Percentiles rank a stretch among this genome's conserved stretches.
These are phyloP conservation scores for Apophysomyces sp. DNA, from an alignment of 371 early-diverging fungal species.

Conservation along the genomic window DNA sequence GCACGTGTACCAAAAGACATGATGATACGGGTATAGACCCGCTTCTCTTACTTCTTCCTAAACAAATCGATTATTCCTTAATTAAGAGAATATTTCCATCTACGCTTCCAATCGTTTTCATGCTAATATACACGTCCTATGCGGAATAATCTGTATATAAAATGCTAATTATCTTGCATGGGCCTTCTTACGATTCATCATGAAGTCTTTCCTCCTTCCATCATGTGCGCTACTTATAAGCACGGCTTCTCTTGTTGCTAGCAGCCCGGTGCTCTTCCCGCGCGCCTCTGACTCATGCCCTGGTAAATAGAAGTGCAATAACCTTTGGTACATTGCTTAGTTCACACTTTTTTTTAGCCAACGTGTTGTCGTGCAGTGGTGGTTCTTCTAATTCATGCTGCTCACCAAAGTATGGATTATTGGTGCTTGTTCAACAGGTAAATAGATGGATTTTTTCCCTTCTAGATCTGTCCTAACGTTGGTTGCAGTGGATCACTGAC, in stretches of 20 bases:
- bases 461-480: not conserved
- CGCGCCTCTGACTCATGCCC: not conserved
- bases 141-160: not conserved
- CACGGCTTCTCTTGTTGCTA: not conserved
- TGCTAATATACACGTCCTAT: not conserved
- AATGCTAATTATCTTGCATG: not conserved
- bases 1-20: no score
- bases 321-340: not conserved
- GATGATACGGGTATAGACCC: no score
- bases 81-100: not conserved
- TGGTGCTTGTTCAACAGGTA: constrained; percentile 24
- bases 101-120: not conserved
- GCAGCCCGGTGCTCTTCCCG: not conserved
- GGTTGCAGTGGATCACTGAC: constrained; percentile 13
- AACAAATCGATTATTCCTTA: no score
- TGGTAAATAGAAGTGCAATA: not conserved
- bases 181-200: not conserved
- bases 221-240: not conserved
- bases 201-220: not conserved
- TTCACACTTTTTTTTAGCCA: no score
- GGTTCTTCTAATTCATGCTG: constrained; percentile 3
- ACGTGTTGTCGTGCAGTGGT: not conserved
- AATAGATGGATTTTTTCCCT: not conserved
- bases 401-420: constrained; percentile 16
- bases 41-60: no score